phyloP scores from a whole-genome alignment of 371 early-diverging fungal species.

The Mucor circinelloides region DNA sequence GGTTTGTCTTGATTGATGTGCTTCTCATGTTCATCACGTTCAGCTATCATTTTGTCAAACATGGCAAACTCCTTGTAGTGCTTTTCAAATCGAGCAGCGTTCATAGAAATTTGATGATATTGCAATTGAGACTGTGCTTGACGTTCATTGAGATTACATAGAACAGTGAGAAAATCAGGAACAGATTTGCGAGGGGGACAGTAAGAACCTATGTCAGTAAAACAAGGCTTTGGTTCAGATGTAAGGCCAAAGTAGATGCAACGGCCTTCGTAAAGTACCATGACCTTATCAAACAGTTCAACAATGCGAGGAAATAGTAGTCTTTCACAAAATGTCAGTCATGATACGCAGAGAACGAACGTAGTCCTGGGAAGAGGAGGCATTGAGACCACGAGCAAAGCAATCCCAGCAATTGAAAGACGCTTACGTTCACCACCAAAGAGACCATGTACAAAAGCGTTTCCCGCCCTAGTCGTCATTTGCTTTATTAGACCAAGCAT shows the following conservation, averaged over 20 bases:
- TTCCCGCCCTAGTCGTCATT: conserved; percentile 81
- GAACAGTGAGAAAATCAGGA: conserved; percentile 75
- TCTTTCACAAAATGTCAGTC: conserved; percentile 62
- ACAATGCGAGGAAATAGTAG: conserved; percentile 67
- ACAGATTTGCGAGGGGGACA: conserved; percentile 76
- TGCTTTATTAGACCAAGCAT: conserved; percentile 77
- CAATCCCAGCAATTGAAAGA: conserved; percentile 85
- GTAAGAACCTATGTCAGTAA: conserved; percentile 66
- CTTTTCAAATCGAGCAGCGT: conserved; percentile 53
- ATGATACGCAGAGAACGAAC: conserved; percentile 69
- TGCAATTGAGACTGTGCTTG: conserved; percentile 56
- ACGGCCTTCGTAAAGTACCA: conserved; percentile 74
- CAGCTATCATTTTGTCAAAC: conserved; percentile 26
- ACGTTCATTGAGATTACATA: conserved; percentile 68
- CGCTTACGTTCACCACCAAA: conserved; percentile 91
- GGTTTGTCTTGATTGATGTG: conserved; percentile 33
- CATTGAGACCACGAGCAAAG: conserved; percentile 88
- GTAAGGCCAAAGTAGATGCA: conserved; percentile 77
- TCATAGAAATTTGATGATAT: conserved; percentile 37
- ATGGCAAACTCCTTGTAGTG: conserved; percentile 37
- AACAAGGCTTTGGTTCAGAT: conserved; percentile 62
- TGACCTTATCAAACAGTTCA: conserved; percentile 74
- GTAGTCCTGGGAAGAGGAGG: conserved; percentile 85
- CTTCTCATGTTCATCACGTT: conserved; percentile 43
- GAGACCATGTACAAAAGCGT: conserved; percentile 81